phyloP scores from a whole-genome alignment of 352 stramenopile genomes.

The Pythium coloratum region DNA sequence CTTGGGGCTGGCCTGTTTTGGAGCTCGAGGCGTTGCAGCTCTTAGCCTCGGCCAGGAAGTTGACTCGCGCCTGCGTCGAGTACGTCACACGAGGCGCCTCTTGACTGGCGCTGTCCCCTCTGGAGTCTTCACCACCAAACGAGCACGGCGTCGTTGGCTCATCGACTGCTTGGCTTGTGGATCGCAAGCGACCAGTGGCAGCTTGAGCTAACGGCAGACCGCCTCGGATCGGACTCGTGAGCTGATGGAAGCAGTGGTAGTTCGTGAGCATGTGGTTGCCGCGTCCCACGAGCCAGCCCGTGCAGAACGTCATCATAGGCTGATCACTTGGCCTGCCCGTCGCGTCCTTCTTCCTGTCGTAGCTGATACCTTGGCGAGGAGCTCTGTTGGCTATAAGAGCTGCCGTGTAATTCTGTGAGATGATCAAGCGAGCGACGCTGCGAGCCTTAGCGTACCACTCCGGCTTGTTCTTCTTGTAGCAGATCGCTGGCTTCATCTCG shows the following conservation, averaged over 20 bases:
- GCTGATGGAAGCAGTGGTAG: conserved; percentile 54
- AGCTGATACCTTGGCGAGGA: not conserved
- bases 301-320: conserved; percentile 42
- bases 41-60: conserved; percentile 64
- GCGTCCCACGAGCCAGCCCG: conserved; percentile 58
- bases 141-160: not conserved
- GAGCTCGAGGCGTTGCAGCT: conserved; percentile 31
- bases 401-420: conserved; percentile 12
- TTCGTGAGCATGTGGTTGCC: conserved; percentile 69
- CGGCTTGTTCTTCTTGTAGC: conserved; percentile 49
- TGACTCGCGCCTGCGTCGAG: conserved; percentile 31
- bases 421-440: conserved; percentile 55
- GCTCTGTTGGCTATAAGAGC: not conserved
- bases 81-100: not conserved
- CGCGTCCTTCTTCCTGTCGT: not conserved
- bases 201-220: not conserved
- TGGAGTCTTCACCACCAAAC: not conserved
- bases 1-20: conserved; percentile 36
- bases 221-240: not conserved
- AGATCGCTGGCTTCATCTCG: conserved; percentile 59
- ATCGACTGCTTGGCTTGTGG: not conserved
- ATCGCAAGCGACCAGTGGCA: not conserved
- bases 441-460: conserved; percentile 58
- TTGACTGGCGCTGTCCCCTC: not conserved
- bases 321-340: conserved; percentile 6